Evolutionary conservation across 2,329 filamentous ascomycete genomes (phyloP).

Genomic region (Albophoma yamanashiensis): DNA sequence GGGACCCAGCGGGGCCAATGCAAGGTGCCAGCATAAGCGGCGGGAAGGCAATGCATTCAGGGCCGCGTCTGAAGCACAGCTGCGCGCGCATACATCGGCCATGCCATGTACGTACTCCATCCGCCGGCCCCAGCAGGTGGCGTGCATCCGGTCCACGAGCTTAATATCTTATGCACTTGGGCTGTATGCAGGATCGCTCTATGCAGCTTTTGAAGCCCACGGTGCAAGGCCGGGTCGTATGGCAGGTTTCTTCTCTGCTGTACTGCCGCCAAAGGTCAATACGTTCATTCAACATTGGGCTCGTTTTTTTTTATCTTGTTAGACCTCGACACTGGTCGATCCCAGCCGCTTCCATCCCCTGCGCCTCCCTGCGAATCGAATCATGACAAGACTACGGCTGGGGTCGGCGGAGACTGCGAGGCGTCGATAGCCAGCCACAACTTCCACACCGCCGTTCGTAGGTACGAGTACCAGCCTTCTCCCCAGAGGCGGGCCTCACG

Average conservation of each 20-base stretch:
- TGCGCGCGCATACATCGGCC: neutral
- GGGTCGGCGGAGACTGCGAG: neutral
- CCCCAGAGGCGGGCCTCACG: neutral
- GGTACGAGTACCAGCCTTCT: neutral
- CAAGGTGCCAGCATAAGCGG: slow-evolving; percentile 1
- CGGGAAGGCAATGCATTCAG: neutral
- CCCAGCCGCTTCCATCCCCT: neutral
- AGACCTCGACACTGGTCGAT: neutral
- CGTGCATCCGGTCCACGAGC: slow-evolving; percentile 1
- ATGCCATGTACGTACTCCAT: neutral
- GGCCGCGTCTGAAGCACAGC: neutral
- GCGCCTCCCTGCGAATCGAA: neutral
- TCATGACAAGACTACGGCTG: neutral
- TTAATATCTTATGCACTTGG: neutral
- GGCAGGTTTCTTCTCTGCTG: neutral
- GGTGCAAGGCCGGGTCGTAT: neutral
- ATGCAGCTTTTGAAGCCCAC: neutral
- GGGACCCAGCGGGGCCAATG: neutral
- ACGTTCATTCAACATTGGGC: no score
- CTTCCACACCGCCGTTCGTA: neutral
- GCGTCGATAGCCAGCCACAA: neutral
- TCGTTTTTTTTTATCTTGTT: no score
- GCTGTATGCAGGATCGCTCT: neutral
- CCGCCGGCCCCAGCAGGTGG: neutral
- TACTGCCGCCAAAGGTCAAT: neutral